phyloP scores from a whole-genome alignment of 331 rosid species.

The Acacia concinna region DNA sequence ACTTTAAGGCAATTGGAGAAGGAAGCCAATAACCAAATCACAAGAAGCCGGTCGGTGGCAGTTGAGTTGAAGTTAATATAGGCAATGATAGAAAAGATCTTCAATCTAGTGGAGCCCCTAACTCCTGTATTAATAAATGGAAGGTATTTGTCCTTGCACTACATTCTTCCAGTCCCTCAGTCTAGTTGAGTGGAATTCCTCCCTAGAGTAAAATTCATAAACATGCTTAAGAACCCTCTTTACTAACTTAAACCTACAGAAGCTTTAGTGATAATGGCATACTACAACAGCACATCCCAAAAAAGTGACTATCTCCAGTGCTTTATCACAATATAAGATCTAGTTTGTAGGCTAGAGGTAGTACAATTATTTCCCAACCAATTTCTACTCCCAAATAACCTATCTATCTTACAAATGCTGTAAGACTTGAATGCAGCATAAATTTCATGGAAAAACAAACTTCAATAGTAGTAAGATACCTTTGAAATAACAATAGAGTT shows the following conservation, averaged over 20 bases:
- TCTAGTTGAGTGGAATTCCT: neutral
- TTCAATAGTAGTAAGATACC: neutral
- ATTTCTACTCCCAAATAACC: slow-evolving; percentile 12
- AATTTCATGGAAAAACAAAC: neutral
- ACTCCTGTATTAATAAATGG: neutral
- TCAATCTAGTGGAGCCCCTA: neutral
- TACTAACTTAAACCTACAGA: neutral
- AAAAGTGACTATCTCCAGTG: neutral
- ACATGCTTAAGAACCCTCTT: neutral
- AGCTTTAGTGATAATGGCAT: neutral
- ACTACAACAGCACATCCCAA: neutral
- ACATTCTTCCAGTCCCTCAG: neutral
- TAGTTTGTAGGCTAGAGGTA: no score
- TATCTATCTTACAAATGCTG: neutral
- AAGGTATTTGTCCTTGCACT: neutral
- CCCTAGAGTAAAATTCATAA: neutral
- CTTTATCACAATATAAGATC: no score
- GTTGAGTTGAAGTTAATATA: neutral
- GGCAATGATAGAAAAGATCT: neutral
- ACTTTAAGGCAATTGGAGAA: neutral
- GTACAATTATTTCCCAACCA: neutral
- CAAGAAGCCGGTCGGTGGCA: neutral
- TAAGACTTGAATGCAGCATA: neutral
- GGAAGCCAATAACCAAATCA: neutral
- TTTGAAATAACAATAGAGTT: neutral